Base-by-base conservation (phyloP, 1,284 basidiomycete species). In the Agaricales sp. region DNA sequence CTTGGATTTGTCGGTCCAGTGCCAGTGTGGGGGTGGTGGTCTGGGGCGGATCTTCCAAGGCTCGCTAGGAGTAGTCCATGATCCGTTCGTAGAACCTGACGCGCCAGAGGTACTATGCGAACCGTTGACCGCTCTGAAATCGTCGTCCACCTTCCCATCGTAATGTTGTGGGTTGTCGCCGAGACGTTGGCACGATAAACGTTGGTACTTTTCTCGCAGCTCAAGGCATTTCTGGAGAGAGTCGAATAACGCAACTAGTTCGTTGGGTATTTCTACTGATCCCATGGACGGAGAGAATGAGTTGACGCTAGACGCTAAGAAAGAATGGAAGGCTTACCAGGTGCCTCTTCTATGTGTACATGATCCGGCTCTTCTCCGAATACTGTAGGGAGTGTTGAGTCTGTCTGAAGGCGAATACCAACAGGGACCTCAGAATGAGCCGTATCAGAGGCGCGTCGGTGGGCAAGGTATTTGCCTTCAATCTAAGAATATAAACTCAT, bases 1-100 rank as follows among this genome's bases (percentile, higher is more conserved):
- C 1, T 72, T 69, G n/a, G 77, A 67, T 43, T 77, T 69, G 19
- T 77, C 72, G 23, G 70, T 76, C 81, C 86, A 92, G 59, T 90
- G 87, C 93, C 93, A 97, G 59, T 92, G 92, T 0, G 92, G 93
- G 1, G 90, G 87, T 0, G 93, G 93, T 3, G 93, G 92, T 2
- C 74, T 77, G 0, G 94, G 93, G 57, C 94, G 94, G 55, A 96
- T 87, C 50, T 77, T 78, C 94, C 94, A 97, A 35, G 30, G 30
- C n/a, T n/a, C 30, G n/a, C 11, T n/a, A 35, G 30, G 30, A 35
- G 11, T 8, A 11, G 30, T 35, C n/a, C 11, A 35, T 3, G 77
- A 67, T 38, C 76, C 59, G 51, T 71, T 66, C 18, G 64, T 66
- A 11, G 64, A 63, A n/a, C 59, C 50, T 19, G 67, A 55, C 1